phyloP scores from a whole-genome alignment of 2,329 filamentous ascomycete genomes.

The Nemania sp. region DNA sequence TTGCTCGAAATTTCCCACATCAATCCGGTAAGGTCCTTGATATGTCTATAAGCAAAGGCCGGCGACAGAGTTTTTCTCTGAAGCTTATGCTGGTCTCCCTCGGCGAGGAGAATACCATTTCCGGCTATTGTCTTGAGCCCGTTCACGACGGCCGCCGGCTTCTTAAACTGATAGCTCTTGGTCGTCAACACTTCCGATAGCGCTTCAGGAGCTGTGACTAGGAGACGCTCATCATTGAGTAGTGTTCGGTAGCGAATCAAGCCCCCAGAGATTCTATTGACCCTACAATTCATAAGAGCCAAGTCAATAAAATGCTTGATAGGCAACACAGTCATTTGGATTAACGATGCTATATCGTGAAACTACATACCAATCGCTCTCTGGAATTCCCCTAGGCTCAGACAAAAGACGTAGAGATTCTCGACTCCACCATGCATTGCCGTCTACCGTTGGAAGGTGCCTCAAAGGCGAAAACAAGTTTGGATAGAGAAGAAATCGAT shows the following conservation, averaged over 20 bases:
- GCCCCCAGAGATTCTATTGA: constrained; percentile 7
- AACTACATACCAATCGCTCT: constrained; percentile 21
- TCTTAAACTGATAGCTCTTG: constrained; percentile 24
- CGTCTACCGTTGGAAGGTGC: constrained; percentile 25
- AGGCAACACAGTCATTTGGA: neutral
- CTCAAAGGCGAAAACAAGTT: constrained; percentile 27
- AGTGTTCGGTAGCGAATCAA: constrained; percentile 20
- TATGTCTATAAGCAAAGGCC: constrained; percentile 26
- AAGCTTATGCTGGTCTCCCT: constrained; percentile 25
- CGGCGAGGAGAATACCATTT: constrained; percentile 20
- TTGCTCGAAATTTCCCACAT: constrained; percentile 26
- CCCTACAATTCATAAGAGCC: constrained; percentile 6
- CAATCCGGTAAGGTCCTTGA: constrained; percentile 23
- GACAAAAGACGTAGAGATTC: constrained; percentile 13
- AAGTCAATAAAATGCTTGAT: constrained; percentile 2
- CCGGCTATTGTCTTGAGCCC: constrained; percentile 20
- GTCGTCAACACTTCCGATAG: constrained; percentile 24
- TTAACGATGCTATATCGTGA: neutral
- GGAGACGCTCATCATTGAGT: constrained; percentile 17
- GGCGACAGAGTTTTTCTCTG: constrained; percentile 25
- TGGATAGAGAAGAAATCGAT: constrained; percentile 21
- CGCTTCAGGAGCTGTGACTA: constrained; percentile 17
- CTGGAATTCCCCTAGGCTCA: constrained; percentile 18
- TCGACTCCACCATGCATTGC: constrained; percentile 24
- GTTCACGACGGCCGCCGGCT: constrained; percentile 15